Evolutionary conservation across 2,329 filamentous ascomycete genomes (phyloP).

Genomic region (Didymosphaeria variabile): DNA sequence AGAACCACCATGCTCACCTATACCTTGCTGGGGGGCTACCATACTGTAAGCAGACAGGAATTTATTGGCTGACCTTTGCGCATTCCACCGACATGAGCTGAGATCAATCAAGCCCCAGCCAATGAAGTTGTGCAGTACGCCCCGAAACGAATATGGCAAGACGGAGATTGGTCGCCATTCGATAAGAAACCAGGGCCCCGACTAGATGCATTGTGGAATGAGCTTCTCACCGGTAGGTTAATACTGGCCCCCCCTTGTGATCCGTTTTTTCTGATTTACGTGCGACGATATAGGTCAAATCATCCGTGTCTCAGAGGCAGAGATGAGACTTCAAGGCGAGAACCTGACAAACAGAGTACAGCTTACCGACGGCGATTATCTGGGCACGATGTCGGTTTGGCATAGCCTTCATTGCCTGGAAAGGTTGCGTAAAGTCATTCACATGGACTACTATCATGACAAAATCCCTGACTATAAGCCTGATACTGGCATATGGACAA

Average conservation of each 20-base stretch:
- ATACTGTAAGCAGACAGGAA: slow-evolving; percentile 3
- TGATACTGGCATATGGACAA: slow-evolving; percentile 8
- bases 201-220: slow-evolving; percentile 11
- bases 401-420: slow-evolving; percentile 16
- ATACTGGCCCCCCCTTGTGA: too few relatives aligned
- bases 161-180: slow-evolving; percentile 12
- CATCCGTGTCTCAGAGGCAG: slow-evolving; percentile 10
- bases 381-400: slow-evolving; percentile 15
- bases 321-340: slow-evolving; percentile 11
- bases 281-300: slow-evolving; percentile 6
- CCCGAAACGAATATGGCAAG: slow-evolving; percentile 11
- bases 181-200: slow-evolving; percentile 8
- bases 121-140: slow-evolving; percentile 4
- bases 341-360: slow-evolving; percentile 7
- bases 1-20: background rate
- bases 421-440: slow-evolving; percentile 9
- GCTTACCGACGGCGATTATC: slow-evolving; percentile 10
- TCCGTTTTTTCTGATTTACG: background rate
- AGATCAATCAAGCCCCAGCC: slow-evolving; percentile 5
- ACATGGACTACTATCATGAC: slow-evolving; percentile 10
- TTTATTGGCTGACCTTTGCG: background rate
- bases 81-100: background rate
- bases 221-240: slow-evolving; percentile 10
- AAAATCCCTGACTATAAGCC: slow-evolving; percentile 5
- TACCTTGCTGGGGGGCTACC: background rate